phyloP scores from a whole-genome alignment of 2,329 filamentous ascomycete species.

The Talaromyces verruculosus region DNA sequence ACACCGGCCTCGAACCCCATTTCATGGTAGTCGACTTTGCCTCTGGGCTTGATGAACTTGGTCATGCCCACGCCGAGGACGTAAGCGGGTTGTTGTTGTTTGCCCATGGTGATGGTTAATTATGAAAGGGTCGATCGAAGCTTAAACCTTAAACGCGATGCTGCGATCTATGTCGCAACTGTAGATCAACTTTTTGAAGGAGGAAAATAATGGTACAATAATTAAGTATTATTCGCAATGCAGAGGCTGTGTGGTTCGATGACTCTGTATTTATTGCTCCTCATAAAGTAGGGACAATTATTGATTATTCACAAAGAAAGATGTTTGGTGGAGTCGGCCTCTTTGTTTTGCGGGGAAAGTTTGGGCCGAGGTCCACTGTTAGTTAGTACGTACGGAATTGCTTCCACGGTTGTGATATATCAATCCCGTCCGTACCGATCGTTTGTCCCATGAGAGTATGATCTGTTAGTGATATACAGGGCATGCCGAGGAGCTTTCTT shows the following conservation, averaged over 20 bases:
- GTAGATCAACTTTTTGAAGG: neutral
- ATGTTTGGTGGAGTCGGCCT: neutral
- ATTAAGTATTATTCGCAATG: neutral
- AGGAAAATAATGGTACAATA: neutral
- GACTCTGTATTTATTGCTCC: neutral
- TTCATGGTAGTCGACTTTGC: slow-evolving; percentile 92
- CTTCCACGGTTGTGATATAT: neutral
- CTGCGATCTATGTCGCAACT: neutral
- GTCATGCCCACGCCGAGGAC: slow-evolving; percentile 98
- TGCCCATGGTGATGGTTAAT: slow-evolving; percentile 46
- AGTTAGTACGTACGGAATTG: neutral
- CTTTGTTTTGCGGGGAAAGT: slow-evolving; percentile 18
- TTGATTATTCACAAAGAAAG: slow-evolving; percentile 1
- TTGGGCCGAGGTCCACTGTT: slow-evolving; percentile 12
- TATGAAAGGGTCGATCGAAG: neutral
- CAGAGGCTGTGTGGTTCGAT: neutral
- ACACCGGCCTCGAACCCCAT: slow-evolving; percentile 89
- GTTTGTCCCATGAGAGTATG: neutral
- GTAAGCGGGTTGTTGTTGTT: slow-evolving; percentile 63
- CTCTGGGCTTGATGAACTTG: slow-evolving; percentile 96
- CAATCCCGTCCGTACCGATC: neutral
- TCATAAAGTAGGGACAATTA: slow-evolving; percentile 2
- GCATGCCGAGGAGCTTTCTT: neutral
- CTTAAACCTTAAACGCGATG: neutral
- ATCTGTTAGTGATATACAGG: neutral